phyloP scores from a whole-genome alignment of 2,329 filamentous ascomycete genomes.

The Sordariomycetes sp. region DNA sequence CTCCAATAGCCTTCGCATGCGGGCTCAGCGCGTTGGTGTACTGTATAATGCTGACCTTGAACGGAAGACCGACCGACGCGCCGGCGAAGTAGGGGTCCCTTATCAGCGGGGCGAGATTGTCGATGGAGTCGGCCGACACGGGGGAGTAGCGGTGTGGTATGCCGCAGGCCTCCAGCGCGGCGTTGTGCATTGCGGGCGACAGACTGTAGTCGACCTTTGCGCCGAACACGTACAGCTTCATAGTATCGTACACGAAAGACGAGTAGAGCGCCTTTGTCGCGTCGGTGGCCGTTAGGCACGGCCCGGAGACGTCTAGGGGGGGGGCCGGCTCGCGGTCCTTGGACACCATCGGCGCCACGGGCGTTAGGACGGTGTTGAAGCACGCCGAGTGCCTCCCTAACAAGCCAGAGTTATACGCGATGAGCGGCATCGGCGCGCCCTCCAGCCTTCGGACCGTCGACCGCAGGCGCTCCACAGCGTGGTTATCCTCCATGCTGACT shows the following conservation, averaged over 20 bases:
- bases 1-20: slow-evolving; percentile 62
- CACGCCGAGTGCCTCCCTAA: slow-evolving; percentile 51
- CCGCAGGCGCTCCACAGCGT: slow-evolving; percentile 42
- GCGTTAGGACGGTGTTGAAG: slow-evolving; percentile 52
- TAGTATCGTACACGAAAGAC: slow-evolving; percentile 52
- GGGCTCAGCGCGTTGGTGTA: slow-evolving; percentile 56
- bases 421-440: slow-evolving; percentile 16
- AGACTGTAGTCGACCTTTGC: slow-evolving; percentile 58
- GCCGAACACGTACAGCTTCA: slow-evolving; percentile 65
- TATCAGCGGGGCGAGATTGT: slow-evolving; percentile 49
- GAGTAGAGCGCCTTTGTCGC: slow-evolving; percentile 53
- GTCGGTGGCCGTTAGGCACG: slow-evolving; percentile 42
- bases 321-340: neutral
- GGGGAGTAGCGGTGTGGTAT: slow-evolving; percentile 57
- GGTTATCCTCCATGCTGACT: slow-evolving; percentile 45
- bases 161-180: slow-evolving; percentile 52
- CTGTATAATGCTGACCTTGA: slow-evolving; percentile 61
- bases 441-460: slow-evolving; percentile 27
- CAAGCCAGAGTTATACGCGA: slow-evolving; percentile 51
- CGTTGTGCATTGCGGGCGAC: slow-evolving; percentile 67
- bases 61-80: slow-evolving; percentile 58
- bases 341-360: neutral
- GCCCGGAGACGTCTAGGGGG: slow-evolving; percentile 4
- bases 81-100: slow-evolving; percentile 58
- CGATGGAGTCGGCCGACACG: slow-evolving; percentile 47